Conservation (phyloP, 2,329 filamentous ascomycete species). For the Pseudogymnoascus sp. region DNA sequence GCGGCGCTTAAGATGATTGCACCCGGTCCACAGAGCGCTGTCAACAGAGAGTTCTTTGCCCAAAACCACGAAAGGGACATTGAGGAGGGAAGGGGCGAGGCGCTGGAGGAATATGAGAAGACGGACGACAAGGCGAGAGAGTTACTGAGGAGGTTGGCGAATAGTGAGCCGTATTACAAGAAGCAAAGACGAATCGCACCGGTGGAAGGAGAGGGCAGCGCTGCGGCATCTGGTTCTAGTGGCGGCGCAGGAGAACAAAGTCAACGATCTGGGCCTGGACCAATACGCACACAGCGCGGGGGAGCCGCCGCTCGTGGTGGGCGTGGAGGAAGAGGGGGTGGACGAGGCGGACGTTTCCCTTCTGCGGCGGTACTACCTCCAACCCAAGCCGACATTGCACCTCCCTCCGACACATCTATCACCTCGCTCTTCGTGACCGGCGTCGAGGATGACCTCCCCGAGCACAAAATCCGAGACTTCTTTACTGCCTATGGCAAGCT, state of each 20-base stretch:
- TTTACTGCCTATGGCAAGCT: conserved; percentile 86
- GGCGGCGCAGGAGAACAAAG: conserved; percentile 24
- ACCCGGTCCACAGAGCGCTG: conserved; percentile 80
- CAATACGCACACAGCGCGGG: conserved; percentile 65
- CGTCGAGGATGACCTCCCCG: conserved; percentile 90
- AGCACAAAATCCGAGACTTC: conserved; percentile 82
- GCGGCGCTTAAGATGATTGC: conserved; percentile 97
- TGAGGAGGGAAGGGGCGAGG: conserved; percentile 75
- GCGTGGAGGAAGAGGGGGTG: conserved; percentile 33
- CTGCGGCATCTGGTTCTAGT: conserved; percentile 33
- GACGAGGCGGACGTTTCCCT: conserved; percentile 49
- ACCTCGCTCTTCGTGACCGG: conserved; percentile 93
- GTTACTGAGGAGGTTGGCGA: conserved; percentile 71
- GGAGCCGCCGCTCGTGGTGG: conserved; percentile 33
- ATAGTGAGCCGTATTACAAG: conserved; percentile 91
- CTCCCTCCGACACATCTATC: conserved; percentile 75
- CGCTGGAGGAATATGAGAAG: conserved; percentile 84
- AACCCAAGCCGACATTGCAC: conserved; percentile 74
- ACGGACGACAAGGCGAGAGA: conserved; percentile 95
- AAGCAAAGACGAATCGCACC: conserved; percentile 72
- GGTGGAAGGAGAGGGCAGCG: conserved; percentile 32
- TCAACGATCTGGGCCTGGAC: conserved; percentile 55
- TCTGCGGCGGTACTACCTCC: conserved; percentile 68
- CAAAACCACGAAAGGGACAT: conserved; percentile 96
- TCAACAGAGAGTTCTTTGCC: conserved; percentile 96